Evolutionary conservation across 495 filamentous ascomycete genomes (phyloP), one percentile per base, ranked within the genome.

Genomic region (Geoglossum glabrum): DNA sequence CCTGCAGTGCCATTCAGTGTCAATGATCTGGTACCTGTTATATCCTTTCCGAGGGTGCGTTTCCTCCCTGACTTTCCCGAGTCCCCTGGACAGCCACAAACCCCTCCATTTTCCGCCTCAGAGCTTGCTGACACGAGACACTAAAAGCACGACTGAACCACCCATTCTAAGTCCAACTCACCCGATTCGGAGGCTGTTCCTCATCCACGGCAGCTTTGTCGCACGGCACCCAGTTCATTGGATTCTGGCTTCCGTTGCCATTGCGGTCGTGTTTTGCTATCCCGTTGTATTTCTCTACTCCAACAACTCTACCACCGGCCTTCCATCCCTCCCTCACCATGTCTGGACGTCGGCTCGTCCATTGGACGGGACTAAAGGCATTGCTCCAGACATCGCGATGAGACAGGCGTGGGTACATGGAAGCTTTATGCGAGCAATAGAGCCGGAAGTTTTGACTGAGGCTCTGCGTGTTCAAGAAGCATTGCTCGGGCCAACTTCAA

Each of bases 291-390:
- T 84, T 61, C 74, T 86, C 40, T 83, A 82, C 68, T 79, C 63
- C 67, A 15, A 30, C 30, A 74, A 80, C 63, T 74, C 79, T 60
- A 75, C 74, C 56, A 74, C 74, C 64, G 73, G 79, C 69, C 71
- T 76, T 54, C 76, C 80, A 52, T 73, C 76, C 60, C 73, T 85
- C 15, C 83, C 84, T 19, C 79, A 84, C 64, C 80, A 86, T 74
- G 84, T 84, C 56, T 87, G 84, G 84, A 86, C 83, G 25, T 80
- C 81, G 38, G 82, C 82, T 5, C 76, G 77, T 51, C 79, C 80
- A 26, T 75, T 80, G 56, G 66, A 66, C n/a, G 69, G 62, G 38
- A 57, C 64, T 8, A 34, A 54, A n/a, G 59, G 64, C 0, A 55
- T 59, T 17, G 25, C 50, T 13, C 65, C 73, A 15, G 74, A 77